Percentiles rank a stretch among this genome's conserved stretches.
Conservation (phyloP, 2,329 filamentous ascomycete species). For the Cryphonectria parasitica region DNA sequence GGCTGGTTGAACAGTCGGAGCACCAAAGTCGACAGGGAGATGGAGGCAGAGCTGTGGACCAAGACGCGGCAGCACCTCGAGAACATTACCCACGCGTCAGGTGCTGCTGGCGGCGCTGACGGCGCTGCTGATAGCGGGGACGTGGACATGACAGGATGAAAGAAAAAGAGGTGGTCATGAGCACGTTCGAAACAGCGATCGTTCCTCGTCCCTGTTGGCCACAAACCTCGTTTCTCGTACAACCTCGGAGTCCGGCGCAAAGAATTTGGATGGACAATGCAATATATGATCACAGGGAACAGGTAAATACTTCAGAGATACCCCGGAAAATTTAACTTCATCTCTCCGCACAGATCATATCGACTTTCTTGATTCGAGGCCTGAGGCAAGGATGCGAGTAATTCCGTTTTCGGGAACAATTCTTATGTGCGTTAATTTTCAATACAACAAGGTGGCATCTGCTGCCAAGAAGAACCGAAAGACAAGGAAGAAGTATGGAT, state of each 20-base stretch:
- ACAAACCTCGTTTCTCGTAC: not conserved
- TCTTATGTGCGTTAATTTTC: not conserved
- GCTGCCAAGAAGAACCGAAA: not conserved
- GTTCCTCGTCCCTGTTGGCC: not conserved
- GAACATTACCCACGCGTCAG: constrained; percentile 34
- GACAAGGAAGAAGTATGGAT: not conserved
- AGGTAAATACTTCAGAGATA: constrained; percentile 23
- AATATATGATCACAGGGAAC: not conserved
- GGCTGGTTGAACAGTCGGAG: constrained; percentile 89
- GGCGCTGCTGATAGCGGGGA: constrained; percentile 20
- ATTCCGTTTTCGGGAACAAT: not conserved
- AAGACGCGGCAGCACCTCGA: constrained; percentile 61
- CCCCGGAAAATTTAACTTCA: constrained; percentile 11
- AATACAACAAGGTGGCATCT: not conserved
- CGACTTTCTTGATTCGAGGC: not conserved
- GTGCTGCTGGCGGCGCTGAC: not conserved
- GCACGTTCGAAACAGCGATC: not conserved
- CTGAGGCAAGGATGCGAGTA: not conserved
- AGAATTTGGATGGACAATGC: not conserved
- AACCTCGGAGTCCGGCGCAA: constrained; percentile 19
- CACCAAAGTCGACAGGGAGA: constrained; percentile 78
- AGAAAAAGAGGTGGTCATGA: not conserved
- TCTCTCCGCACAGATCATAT: not conserved
- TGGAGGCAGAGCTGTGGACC: constrained; percentile 80
- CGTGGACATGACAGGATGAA: constrained; percentile 40